Conservation (phyloP, 106 monocot species). For the Alisma plantagoaquatica region DNA sequence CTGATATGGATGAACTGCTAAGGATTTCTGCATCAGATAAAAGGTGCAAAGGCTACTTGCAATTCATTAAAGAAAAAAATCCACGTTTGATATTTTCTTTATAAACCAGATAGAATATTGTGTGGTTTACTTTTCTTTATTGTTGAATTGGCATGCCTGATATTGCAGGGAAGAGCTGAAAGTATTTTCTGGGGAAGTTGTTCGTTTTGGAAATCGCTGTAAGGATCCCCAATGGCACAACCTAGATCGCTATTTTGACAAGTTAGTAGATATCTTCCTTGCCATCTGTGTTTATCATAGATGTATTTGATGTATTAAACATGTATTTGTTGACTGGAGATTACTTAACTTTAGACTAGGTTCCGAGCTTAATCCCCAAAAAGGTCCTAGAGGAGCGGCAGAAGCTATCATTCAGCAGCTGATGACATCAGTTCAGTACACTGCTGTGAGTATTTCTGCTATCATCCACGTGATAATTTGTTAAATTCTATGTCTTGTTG, state of each 20-base stretch:
- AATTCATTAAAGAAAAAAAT: too few species aligned
- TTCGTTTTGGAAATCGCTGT: conserved; percentile 86
- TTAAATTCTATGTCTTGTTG: too few species aligned
- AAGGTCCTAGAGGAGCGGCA: conserved; percentile 48
- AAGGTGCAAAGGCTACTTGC: conserved; percentile 65
- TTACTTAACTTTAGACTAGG: too few species aligned
- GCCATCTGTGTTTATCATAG: conserved; percentile 1
- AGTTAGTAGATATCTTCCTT: conserved; percentile 19
- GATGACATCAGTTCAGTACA: conserved; percentile 67
- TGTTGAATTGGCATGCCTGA: conserved; percentile 12
- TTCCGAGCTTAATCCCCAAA: conserved; percentile 51
- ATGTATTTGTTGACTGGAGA: too few species aligned
- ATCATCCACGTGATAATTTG: too few species aligned
- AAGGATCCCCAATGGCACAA: conserved; percentile 92
- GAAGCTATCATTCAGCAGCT: conserved; percentile 56
- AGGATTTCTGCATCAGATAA: conserved; percentile 72
- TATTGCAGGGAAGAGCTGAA: conserved; percentile 73
- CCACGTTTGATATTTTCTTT: too few species aligned
- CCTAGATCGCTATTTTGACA: conserved; percentile 85
- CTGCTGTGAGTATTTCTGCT: conserved; percentile 71
- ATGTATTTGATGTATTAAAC: neutral
- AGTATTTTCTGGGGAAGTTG: conserved; percentile 68
- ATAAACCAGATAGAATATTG: neutral
- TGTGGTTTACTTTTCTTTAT: neutral
- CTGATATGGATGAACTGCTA: conserved; percentile 79